These are phyloP conservation scores for Gynochthodes officinalis DNA, from an alignment of 257 asterid genomes.

Conservation along the genomic window DNA sequence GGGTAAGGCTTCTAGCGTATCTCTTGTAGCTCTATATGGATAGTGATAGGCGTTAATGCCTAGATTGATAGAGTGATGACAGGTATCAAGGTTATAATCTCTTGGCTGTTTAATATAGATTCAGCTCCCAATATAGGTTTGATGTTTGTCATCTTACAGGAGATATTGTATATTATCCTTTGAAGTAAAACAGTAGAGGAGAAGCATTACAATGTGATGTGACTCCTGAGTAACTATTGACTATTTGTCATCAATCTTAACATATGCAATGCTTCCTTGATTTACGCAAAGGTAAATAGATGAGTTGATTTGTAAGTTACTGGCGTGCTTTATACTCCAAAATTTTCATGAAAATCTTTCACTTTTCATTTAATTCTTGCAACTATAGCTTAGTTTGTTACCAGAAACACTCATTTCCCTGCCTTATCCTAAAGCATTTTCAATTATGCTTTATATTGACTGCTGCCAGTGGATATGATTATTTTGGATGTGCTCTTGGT, in stretches of 20 bases:
- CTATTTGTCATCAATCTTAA: not conserved
- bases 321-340: not conserved
- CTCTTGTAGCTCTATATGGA: not conserved
- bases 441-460: not conserved
- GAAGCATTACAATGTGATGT: not conserved
- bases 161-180: not conserved
- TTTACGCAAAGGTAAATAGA: not conserved
- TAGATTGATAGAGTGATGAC: not conserved
- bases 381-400: not conserved
- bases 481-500: not conserved
- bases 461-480: not conserved
- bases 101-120: not conserved
- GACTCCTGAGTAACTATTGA: not conserved
- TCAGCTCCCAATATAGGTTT: not conserved
- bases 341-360: not conserved
- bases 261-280: not conserved
- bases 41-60: not conserved
- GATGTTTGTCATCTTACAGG: not conserved
- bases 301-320: not conserved
- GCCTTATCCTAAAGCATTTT: not conserved
- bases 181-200: not conserved
- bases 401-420: not conserved
- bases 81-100: not conserved
- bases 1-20: too few relatives aligned
- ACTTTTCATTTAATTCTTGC: not conserved